phyloP scores from a whole-genome alignment of 805 yeast species.

The Tetrapisispora pingtungensis region DNA sequence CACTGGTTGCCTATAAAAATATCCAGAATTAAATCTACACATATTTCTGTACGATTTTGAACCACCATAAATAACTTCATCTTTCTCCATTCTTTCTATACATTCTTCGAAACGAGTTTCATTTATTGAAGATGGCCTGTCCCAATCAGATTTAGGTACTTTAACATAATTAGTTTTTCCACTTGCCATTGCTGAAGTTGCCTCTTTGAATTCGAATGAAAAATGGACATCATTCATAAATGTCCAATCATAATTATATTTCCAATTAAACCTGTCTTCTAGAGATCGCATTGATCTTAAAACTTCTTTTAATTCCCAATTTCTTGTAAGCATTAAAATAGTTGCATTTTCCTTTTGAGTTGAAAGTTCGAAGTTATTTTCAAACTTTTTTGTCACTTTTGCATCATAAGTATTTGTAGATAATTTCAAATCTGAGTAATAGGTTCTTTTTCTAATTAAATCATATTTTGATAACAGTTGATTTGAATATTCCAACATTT shows the following conservation, averaged over 20 bases:
- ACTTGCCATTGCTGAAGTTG: constrained; percentile 48
- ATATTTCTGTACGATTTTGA: constrained; percentile 73
- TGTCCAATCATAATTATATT: constrained; percentile 67
- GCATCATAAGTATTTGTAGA: constrained; percentile 22
- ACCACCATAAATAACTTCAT: constrained; percentile 53
- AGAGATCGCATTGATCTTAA: constrained; percentile 63
- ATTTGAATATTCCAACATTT: constrained; percentile 7
- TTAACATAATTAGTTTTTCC: constrained; percentile 58
- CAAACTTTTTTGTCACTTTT: constrained; percentile 5
- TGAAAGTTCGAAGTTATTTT: not conserved
- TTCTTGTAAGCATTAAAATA: constrained; percentile 77
- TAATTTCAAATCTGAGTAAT: constrained; percentile 13
- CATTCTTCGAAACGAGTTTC: constrained; percentile 41
- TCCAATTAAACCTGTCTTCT: constrained; percentile 63
- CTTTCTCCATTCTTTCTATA: constrained; percentile 34
- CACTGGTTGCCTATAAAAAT: constrained; percentile 70
- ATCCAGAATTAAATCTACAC: constrained; percentile 93
- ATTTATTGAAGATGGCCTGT: constrained; percentile 64
- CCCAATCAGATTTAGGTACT: constrained; percentile 66
- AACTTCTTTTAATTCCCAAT: constrained; percentile 68
- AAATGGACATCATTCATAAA: constrained; percentile 69
- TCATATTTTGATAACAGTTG: constrained; percentile 13
- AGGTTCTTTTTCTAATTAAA: constrained; percentile 6
- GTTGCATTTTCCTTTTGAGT: constrained; percentile 52
- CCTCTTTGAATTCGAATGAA: constrained; percentile 49